Evolutionary conservation across 768 basidiomycete genomes (phyloP).

Genomic region (Suillus spraguei): DNA sequence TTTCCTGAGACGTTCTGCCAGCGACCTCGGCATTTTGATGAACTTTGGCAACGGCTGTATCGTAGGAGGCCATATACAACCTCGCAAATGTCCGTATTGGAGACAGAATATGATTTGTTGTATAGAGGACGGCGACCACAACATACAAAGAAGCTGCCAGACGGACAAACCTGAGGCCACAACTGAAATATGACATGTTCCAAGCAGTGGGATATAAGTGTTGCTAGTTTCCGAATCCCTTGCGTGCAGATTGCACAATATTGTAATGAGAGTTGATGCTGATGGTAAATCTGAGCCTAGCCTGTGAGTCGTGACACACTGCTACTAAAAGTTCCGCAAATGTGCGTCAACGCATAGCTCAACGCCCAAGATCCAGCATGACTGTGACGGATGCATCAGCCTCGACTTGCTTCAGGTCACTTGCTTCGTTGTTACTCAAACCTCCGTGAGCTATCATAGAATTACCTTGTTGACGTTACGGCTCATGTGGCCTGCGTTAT

Average conservation of each 20-base stretch:
- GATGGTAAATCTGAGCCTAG: too few species aligned
- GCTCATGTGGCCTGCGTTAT: conserved; percentile 3
- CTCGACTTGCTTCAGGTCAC: conserved; percentile 21
- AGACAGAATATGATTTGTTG: conserved; percentile 28
- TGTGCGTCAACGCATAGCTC: background rate
- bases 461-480: background rate
- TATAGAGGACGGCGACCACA: conserved; percentile 31
- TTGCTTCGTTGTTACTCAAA: conserved; percentile 25
- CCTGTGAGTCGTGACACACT: too few species aligned
- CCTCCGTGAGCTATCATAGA: conserved; percentile 27
- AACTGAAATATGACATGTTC: conserved; percentile 4
- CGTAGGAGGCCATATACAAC: background rate
- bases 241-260: conserved; percentile 11
- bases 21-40: conserved; percentile 8
- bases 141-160: conserved; percentile 25
- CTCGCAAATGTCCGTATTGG: conserved; percentile 11
- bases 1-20: conserved; percentile 17
- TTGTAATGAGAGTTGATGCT: conserved; percentile 12
- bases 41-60: background rate
- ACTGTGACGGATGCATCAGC: conserved; percentile 1
- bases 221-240: conserved; percentile 17
- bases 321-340: too few species aligned
- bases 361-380: background rate
- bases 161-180: conserved; percentile 1
- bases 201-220: background rate